Evolutionary conservation across 164 flowering plant species (phyloP).

Genomic region (Magnolia kwangsiensis): DNA sequence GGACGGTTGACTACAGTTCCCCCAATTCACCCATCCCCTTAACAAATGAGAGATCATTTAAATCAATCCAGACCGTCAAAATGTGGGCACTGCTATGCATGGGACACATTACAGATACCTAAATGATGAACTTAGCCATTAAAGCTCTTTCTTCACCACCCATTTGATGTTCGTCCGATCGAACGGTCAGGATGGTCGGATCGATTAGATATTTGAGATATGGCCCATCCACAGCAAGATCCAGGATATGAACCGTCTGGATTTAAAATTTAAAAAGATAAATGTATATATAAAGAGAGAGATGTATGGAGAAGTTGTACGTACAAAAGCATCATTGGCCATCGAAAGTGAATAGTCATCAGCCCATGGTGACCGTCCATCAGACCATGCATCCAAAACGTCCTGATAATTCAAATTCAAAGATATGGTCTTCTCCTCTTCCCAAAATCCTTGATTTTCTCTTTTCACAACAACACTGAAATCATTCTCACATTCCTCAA

Average conservation of each 20-base stretch:
- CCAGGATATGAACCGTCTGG: not conserved
- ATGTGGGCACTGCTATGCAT: too few relatives aligned
- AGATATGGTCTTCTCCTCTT: slow-evolving; percentile 22
- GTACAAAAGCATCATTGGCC: slow-evolving; percentile 30
- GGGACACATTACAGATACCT: too few relatives aligned
- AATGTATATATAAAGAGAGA: not conserved
- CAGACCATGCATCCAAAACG: slow-evolving; percentile 64
- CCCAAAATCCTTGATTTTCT: slow-evolving; percentile 33
- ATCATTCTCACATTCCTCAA: slow-evolving; percentile 14
- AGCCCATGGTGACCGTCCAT: slow-evolving; percentile 51
- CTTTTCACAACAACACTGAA: slow-evolving; percentile 13
- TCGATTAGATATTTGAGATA: not conserved
- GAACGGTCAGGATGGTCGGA: not conserved
- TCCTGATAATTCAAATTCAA: slow-evolving; percentile 58
- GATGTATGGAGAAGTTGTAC: slow-evolving; percentile 15
- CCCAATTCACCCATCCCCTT: too few relatives aligned
- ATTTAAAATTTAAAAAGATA: too few relatives aligned
- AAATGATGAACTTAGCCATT: too few relatives aligned
- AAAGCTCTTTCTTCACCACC: not conserved
- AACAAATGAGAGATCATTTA: too few relatives aligned
- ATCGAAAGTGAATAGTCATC: slow-evolving; percentile 22
- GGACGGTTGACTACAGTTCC: too few relatives aligned
- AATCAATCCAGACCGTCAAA: too few relatives aligned
- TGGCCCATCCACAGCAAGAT: not conserved
- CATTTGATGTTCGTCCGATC: not conserved